These are phyloP conservation scores for Prunus yedoensis DNA, from an alignment of 331 rosid species.

Conservation along the genomic window DNA sequence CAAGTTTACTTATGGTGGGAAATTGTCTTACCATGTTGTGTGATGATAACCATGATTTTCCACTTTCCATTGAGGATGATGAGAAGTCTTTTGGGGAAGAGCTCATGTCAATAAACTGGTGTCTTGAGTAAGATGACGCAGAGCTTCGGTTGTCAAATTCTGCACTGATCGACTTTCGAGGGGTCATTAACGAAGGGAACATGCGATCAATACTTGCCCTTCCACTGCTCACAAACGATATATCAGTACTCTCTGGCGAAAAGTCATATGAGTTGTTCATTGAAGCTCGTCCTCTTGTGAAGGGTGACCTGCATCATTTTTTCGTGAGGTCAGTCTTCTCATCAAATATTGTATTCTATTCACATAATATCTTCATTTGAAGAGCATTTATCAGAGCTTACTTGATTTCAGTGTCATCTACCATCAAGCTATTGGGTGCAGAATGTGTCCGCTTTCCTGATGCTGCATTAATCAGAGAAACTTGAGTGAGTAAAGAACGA, in stretches of 20 bases:
- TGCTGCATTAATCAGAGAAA: conserved; percentile 20
- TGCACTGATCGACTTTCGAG: conserved; percentile 41
- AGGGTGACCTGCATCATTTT: conserved; percentile 56
- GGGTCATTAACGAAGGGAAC: conserved; percentile 31
- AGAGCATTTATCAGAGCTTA: conserved; percentile 24
- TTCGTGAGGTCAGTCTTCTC: neutral
- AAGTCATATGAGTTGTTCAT: conserved; percentile 35
- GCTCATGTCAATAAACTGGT: conserved; percentile 20
- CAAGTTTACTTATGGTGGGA: neutral
- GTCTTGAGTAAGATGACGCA: conserved; percentile 39
- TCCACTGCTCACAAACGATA: conserved; percentile 62
- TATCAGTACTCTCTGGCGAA: conserved; percentile 36
- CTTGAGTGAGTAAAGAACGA: conserved; percentile 1
- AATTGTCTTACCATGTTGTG: neutral
- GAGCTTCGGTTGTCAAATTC: conserved; percentile 44
- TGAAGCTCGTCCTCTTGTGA: conserved; percentile 37
- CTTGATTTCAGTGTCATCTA: conserved; percentile 45
- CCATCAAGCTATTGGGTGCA: neutral
- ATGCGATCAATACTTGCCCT: conserved; percentile 52
- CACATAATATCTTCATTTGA: neutral
- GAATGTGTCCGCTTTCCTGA: conserved; percentile 25
- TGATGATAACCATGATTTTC: conserved; percentile 8
- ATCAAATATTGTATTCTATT: no score
- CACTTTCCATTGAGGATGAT: conserved; percentile 1
- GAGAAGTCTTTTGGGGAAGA: neutral